A percentile compares a stretch with the other conserved stretches of the same genome.
These are phyloP conservation scores for Anisodus acutangulus DNA, from an alignment of 257 asterid species.

Conservation along the genomic window DNA sequence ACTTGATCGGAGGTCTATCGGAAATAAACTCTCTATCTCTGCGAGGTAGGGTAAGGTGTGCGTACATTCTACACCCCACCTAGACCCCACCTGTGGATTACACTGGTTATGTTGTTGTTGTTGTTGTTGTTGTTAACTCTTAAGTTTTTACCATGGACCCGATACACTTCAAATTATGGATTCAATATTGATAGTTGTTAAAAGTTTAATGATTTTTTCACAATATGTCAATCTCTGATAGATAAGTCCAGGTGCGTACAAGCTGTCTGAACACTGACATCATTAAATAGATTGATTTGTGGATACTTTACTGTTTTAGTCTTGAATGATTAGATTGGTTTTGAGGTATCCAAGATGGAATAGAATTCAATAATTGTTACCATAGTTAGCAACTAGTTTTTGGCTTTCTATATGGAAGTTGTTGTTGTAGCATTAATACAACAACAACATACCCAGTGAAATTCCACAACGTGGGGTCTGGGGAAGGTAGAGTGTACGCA, in stretches of 20 bases:
- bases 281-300: background rate
- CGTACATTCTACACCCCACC: no score
- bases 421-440: background rate
- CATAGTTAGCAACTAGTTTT: background rate
- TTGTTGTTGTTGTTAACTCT: background rate
- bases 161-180: background rate
- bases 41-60: no score
- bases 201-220: background rate
- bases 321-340: background rate
- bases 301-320: background rate
- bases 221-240: background rate
- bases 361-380: background rate
- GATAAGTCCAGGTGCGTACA: background rate
- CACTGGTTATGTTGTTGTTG: no score
- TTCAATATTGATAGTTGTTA: background rate
- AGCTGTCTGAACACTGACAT: background rate
- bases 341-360: constrained; percentile 10
- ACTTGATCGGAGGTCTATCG: no score
- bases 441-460: no score
- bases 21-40: no score
- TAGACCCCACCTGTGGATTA: no score
- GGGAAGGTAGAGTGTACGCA: no score
- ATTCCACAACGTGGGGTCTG: no score
- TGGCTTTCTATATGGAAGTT: background rate
- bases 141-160: background rate